Evolutionary conservation across 257 asterid species (phyloP), one percentile per base, ranked within the genome.

Genomic region (Handroanthus guayacan): DNA sequence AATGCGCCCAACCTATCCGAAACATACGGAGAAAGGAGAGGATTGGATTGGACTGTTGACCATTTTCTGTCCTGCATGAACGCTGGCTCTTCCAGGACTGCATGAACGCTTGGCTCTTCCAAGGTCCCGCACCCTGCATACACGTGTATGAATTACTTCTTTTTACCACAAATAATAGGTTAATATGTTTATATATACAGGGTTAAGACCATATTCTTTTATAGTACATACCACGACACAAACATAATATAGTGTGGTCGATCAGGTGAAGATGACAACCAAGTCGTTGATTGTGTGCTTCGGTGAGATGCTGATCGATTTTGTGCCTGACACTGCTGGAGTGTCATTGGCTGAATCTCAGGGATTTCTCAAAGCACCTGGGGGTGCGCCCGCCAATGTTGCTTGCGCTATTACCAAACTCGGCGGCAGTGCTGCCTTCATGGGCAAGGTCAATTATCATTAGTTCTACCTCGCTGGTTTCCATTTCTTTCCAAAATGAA

Each of bases 361-460:
- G 60, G 73, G 61, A 9, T 67, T 67, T 13, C 73, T 67, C 60
- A 67, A 67, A 44, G 73, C 73, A 18, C 73, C 73, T 6, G 73
- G 73, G 8, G 73, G 73, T 7, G 73, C 73, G 4, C 73, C 73
- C 12, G 61, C 61, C 18, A 67, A 67, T 7, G 69, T 63, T 8
- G 69, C 69, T 2, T 63, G 69, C 34, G 69, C 69, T 16, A 63
- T 63, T 17, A 38, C 69, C 51, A 63, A 63, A 63, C 69, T 63
- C 39, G 52, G 69, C 6, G 69, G 69, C 51, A n/a, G 51, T 39
- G 39, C 69, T n/a, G 69, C 69, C 1, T 63, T 63, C 7, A 39
- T 63, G 13, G 69, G 69, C n/a, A 63, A 63, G 69, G 69, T 63
- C 4, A 18, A 5, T 14, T 54, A 25, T 25, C 0, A 25, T 25